Base-by-base conservation (phyloP, 176 grass and related monocot species). In the Canna indica region DNA sequence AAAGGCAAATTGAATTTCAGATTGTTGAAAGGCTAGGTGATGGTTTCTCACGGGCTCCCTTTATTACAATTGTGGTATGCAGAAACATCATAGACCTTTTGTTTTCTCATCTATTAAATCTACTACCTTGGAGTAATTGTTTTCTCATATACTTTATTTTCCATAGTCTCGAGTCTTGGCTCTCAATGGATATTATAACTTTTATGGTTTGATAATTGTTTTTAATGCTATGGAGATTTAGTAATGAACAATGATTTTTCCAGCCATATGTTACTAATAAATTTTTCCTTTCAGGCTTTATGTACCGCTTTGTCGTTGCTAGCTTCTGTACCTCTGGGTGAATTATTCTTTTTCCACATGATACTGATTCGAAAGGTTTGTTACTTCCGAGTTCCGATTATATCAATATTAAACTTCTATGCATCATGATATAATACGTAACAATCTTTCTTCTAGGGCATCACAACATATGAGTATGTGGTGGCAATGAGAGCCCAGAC, bases 291-390 rank as follows among this genome's bases (percentile, higher is more conserved):
- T 41, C 58, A 75, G 73, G 73, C 39, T 25, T 45, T 75, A 32
- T 75, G 56, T 75, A 75, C 73, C 31, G 56, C 58, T 75, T 38
- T 75, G 26, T 75, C 73, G 17, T 47, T 75, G 36, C 73, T 75
- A 18, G 73, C 73, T 47, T 75, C 73, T 34, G 73, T 75, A 58
- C 73, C 73, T 64, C 29, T 75, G 58, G 73, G 73, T 17, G 73
- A 75, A 75, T 39, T 75, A 46, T 75, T 75, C 58, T 75, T 75
- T 75, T 75, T 75, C 57, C 73, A 75, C 39, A 75, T 75, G 58
- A 64, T 75, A 75, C 58, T 75, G 17, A 75, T 75, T 64, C 14
- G 39, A 63, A 75, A 75, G 73, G 73, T 75, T 30, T 47, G 57
- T 60, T 31, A 18, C 36, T 63, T 75, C n/a, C n/a, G n/a, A n/a